A percentile compares a stretch with the other conserved stretches of the same genome.
phyloP scores from a whole-genome alignment of 2,329 filamentous ascomycete genomes.

The Venturia pyrina region DNA sequence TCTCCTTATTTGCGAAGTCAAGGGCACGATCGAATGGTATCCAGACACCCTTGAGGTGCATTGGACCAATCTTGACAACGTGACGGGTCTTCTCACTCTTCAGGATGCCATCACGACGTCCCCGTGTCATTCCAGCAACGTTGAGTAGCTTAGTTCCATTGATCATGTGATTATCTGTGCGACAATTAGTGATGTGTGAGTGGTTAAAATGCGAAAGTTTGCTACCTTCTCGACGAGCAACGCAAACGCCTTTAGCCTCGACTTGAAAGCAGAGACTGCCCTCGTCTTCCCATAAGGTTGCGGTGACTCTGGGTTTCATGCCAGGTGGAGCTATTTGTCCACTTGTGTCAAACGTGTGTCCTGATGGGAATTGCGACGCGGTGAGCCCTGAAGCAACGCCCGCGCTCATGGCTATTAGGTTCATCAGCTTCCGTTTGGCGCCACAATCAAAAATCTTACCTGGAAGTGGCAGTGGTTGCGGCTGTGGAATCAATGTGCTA shows the following conservation, averaged over 20 bases:
- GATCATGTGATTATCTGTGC: slow-evolving; percentile 92
- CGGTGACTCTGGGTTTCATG: slow-evolving; percentile 93
- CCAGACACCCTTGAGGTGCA: slow-evolving; percentile 98
- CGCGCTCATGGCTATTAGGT: slow-evolving; percentile 15
- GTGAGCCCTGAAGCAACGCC: slow-evolving; percentile 8
- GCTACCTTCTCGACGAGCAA: slow-evolving; percentile 82
- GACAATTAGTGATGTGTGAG: neutral
- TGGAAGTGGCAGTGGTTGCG: slow-evolving; percentile 54
- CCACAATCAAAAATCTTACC: slow-evolving; percentile 29
- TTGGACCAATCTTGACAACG: slow-evolving; percentile 97
- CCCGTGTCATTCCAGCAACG: slow-evolving; percentile 95
- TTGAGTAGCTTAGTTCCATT: slow-evolving; percentile 96
- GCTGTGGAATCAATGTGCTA: slow-evolving; percentile 48
- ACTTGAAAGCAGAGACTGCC: slow-evolving; percentile 97
- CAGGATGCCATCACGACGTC: slow-evolving; percentile 86
- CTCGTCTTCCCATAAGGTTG: slow-evolving; percentile 96
- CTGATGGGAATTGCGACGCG: slow-evolving; percentile 31
- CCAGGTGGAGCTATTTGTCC: slow-evolving; percentile 86
- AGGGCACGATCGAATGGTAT: slow-evolving; percentile 97
- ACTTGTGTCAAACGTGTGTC: slow-evolving; percentile 67
- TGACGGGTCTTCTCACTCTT: slow-evolving; percentile 97
- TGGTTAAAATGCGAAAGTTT: slow-evolving; percentile 9
- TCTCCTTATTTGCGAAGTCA: slow-evolving; percentile 98
- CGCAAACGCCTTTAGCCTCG: slow-evolving; percentile 90
- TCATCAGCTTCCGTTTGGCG: neutral